Base-by-base conservation (phyloP, 2,329 filamentous ascomycete genomes). In the Sporothrix mexicana region DNA sequence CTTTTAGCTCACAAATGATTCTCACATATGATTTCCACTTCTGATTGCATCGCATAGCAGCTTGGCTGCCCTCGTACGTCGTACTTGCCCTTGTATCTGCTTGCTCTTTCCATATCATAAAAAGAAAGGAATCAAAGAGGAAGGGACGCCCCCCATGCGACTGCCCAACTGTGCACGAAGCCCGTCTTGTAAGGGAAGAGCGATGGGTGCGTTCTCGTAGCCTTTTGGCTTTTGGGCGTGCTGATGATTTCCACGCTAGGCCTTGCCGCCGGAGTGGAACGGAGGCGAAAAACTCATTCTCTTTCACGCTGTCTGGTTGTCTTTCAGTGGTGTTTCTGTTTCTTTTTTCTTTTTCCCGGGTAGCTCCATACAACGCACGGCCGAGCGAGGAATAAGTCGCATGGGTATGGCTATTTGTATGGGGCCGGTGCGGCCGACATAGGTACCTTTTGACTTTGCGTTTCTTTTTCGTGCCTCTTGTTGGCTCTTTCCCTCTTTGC, bases 211-310 rank as follows among this genome's bases (percentile, higher is more conserved):
- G 57, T 36, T 30, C 55, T 59, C 13, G 55, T 57, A 15, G 53
- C 23, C n/a, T 67, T 61, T 66, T 15, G 49, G 49, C 49, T 17
- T 70, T 25, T 66, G 62, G 64, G 64, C 47, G 66, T 51, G 68
- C 43, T 51, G 47, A 23, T 62, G 47, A 49, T 71, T 49, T 68
- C 62, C 30, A 71, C 72, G 72, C 72, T 75, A 75, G 72, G 73
- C 70, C 59, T 69, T 71, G 74, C 74, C 70, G 74, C 51, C 69
- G 70, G 69, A 69, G 74, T 73, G 72, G 70, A 68, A 74, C 72
- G 72, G 57, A 71, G 67, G 61, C 62, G 70, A 69, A 74, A 73
- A 70, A 57, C 53, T 70, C 70, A 51, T 62, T 49, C 43, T 70
- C 70, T 61, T 62, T 49, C 43, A 43, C 12, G 36, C 66, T 55